Conservation (phyloP, 371 early-diverging fungal genomes). For the Mucor circinelloides region DNA sequence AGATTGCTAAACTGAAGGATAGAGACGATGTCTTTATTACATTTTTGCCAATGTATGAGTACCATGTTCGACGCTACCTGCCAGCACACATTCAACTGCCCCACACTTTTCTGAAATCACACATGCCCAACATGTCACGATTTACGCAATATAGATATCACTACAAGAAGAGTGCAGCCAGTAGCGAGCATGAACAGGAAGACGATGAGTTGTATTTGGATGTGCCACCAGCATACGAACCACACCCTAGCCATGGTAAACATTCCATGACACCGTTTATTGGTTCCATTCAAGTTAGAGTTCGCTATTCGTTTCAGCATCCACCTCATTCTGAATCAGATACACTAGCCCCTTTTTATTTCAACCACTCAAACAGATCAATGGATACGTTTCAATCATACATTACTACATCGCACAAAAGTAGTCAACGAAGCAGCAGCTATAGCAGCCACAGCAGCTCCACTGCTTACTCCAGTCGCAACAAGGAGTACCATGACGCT, state of each 20-base stretch:
- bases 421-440: conserved; percentile 7
- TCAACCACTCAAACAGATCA: conserved; percentile 18
- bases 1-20: conserved; percentile 35
- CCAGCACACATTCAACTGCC: conserved; percentile 52
- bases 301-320: conserved; percentile 45
- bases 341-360: conserved; percentile 17
- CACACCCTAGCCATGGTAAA: conserved; percentile 44
- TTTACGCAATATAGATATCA: conserved; percentile 19
- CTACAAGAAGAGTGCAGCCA: conserved; percentile 1
- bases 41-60: conserved; percentile 56
- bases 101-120: conserved; percentile 48
- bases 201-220: conserved; percentile 10
- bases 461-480: not conserved
- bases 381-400: conserved; percentile 13
- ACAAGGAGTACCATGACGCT: conserved; percentile 33
- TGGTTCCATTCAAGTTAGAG: conserved; percentile 50
- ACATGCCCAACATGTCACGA: conserved; percentile 42
- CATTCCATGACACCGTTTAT: conserved; percentile 50
- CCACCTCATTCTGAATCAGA: conserved; percentile 29
- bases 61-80: conserved; percentile 44
- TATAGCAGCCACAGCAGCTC: conserved; percentile 15
- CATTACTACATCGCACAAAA: conserved; percentile 11
- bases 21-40: conserved; percentile 51
- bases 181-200: not conserved
- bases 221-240: conserved; percentile 19